A percentile compares a stretch with the other conserved stretches of the same genome.
Conservation (phyloP, 2,329 filamentous ascomycete species). For the Mollisiaceae sp. region DNA sequence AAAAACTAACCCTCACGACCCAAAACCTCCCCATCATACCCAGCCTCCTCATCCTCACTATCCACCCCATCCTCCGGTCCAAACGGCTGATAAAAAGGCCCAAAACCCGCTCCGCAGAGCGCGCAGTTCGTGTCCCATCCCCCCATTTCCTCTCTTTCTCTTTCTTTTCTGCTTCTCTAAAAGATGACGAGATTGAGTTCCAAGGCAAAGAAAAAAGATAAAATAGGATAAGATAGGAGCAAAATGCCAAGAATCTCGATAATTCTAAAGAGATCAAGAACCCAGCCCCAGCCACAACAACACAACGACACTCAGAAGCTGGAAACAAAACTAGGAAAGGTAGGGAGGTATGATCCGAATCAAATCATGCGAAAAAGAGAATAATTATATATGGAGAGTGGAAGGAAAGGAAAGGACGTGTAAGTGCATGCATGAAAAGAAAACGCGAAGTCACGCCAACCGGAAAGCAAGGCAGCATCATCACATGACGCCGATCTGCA, state of each 20-base stretch:
- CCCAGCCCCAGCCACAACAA: no score
- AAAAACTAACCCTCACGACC: slow-evolving; percentile 14
- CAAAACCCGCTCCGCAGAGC: slow-evolving; percentile 24
- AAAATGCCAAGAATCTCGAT: no score
- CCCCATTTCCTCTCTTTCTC: slow-evolving; percentile 9
- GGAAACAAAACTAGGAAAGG: no score
- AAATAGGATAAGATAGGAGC: no score
- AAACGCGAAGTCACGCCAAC: neutral
- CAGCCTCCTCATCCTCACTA: neutral
- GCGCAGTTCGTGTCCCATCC: slow-evolving; percentile 28
- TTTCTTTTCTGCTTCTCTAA: no score
- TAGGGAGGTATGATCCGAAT: no score
- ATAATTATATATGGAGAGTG: no score
- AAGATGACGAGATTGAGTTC: no score
- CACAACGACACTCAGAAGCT: no score
- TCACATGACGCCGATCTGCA: neutral
- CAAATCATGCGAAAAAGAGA: neutral
- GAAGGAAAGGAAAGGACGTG: neutral
- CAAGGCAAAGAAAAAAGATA: no score
- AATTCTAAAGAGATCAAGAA: no score
- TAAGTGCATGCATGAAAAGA: neutral
- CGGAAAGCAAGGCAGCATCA: neutral
- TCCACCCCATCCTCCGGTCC: neutral
- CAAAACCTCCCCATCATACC: slow-evolving; percentile 18
- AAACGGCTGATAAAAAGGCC: slow-evolving; percentile 13